Base-by-base conservation (phyloP, 192 early-diverging fungal genomes). In the Radiomyces spectabilis region DNA sequence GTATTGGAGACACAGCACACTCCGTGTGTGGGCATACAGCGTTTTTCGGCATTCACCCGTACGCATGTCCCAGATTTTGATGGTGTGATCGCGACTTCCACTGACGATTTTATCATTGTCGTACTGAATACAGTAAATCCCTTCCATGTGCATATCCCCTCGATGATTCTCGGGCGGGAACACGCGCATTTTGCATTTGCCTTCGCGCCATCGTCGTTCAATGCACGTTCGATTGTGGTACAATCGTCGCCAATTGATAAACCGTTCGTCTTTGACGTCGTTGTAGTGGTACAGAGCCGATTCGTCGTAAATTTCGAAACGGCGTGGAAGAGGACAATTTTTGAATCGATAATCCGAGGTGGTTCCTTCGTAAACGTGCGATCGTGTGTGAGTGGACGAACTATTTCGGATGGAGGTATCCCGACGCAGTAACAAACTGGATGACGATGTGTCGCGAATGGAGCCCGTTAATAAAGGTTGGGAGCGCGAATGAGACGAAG, bases 1-100 rank as follows among this genome's bases (percentile, higher is more conserved):
- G 43, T 79, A 92, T 57, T 96, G 94, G 16, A 96, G 72, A 52
- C 93, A 95, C 39, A 95, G 72, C 9, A 96, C 94, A 35, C 87
- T 90, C 9, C 80, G 89, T 1, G 53, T 45, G 61, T 96, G 94
- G n/a, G 84, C 86, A 9, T 38, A 33, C 41, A 91, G 77, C 3
- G 89, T 90, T 25, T 72, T 64, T 22, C 78, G 54, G 39, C 76
- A 77, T 41, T 48, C 41, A 0, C 74, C 71, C 10, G 83, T 76
- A 22, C 72, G 59, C 45, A 87, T 66, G 62, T 47, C 10, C 27
- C 31, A 40, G 10, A 37, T 8, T 39, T 59, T 34, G 35, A 49
- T 10, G 34, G 31, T 10, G 33, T 34, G 5, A 44, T 57, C 45
- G 22, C 87, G 74, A 41, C 82, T 84, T 2, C 87, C 88, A 0